Percentiles rank a stretch among this genome's conserved stretches.
These are phyloP conservation scores for Dioscorea alata DNA, from an alignment of 106 monocot species.

Conservation along the genomic window DNA sequence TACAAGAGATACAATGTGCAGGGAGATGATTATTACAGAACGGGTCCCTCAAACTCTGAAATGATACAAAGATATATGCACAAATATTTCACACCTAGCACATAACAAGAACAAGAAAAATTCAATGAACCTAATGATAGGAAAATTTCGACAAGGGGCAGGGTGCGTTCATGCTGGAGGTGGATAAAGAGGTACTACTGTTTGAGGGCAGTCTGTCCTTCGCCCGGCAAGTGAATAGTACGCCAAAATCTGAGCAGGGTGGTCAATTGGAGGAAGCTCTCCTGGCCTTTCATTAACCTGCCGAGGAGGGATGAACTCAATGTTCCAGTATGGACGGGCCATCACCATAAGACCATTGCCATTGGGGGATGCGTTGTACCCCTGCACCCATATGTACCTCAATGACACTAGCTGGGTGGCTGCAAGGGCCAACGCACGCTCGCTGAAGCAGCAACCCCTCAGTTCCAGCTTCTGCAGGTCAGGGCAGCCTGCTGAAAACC, in stretches of 20 bases:
- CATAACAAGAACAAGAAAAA: too few species aligned
- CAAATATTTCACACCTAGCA: background rate
- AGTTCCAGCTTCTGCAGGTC: slow-evolving; percentile 75
- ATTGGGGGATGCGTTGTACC: slow-evolving; percentile 51
- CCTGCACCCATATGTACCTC: slow-evolving; percentile 89
- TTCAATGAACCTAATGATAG: too few species aligned
- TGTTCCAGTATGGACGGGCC: slow-evolving; percentile 86
- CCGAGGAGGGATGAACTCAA: slow-evolving; percentile 68
- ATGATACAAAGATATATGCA: slow-evolving; percentile 3
- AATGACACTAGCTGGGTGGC: slow-evolving; percentile 42
- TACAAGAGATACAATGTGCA: too few species aligned
- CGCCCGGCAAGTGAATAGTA: slow-evolving; percentile 92
- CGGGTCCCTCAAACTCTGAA: slow-evolving; percentile 4
- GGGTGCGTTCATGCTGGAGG: slow-evolving; percentile 14
- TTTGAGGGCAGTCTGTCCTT: slow-evolving; percentile 50
- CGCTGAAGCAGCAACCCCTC: slow-evolving; percentile 83
- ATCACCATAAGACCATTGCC: slow-evolving; percentile 55
- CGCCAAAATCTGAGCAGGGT: slow-evolving; percentile 76
- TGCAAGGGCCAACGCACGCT: slow-evolving; percentile 59
- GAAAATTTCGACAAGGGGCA: too few species aligned
- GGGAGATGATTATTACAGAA: slow-evolving; percentile 14
- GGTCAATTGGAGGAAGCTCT: slow-evolving; percentile 3
- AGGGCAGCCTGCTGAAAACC: slow-evolving; percentile 65
- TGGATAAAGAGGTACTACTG: slow-evolving; percentile 55
- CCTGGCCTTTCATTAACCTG: slow-evolving; percentile 1